A percentile compares a stretch with the other conserved stretches of the same genome.
Evolutionary conservation across 129 eudicot species (phyloP).

Genomic region (Chrysanthemum seticuspe): DNA sequence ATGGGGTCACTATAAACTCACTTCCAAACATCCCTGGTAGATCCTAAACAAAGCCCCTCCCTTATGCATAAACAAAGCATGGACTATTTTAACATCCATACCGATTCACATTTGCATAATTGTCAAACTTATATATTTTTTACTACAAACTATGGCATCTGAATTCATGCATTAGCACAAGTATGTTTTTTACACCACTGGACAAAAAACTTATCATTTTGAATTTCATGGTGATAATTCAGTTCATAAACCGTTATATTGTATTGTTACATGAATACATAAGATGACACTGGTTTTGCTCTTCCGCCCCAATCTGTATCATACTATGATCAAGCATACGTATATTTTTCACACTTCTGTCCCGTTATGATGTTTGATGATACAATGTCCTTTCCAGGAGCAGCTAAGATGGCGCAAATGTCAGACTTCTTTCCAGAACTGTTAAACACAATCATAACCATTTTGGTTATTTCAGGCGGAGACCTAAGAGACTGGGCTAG

Average conservation of each 20-base stretch:
- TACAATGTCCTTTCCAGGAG: neutral
- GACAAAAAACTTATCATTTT: neutral
- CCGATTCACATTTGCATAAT: no score
- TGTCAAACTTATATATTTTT: no score
- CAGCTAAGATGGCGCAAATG: neutral
- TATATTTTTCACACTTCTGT: neutral
- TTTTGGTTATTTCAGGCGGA: neutral
- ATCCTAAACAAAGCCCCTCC: no score
- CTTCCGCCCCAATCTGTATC: neutral
- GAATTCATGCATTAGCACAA: no score
- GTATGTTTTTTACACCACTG: no score
- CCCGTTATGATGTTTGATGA: neutral
- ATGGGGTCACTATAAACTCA: no score
- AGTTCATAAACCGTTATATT: neutral
- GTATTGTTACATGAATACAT: neutral
- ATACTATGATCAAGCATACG: neutral
- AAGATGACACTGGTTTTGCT: neutral
- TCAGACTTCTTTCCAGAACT: neutral
- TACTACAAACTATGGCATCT: no score
- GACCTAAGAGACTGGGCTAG: constrained; percentile 9
- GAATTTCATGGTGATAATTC: neutral
- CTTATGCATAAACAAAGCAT: no score
- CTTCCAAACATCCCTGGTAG: no score
- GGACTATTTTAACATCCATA: no score
- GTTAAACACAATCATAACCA: neutral